These are phyloP conservation scores for Juglanconis sp. DNA, from an alignment of 2,329 filamentous ascomycete species.

Conservation along the genomic window DNA sequence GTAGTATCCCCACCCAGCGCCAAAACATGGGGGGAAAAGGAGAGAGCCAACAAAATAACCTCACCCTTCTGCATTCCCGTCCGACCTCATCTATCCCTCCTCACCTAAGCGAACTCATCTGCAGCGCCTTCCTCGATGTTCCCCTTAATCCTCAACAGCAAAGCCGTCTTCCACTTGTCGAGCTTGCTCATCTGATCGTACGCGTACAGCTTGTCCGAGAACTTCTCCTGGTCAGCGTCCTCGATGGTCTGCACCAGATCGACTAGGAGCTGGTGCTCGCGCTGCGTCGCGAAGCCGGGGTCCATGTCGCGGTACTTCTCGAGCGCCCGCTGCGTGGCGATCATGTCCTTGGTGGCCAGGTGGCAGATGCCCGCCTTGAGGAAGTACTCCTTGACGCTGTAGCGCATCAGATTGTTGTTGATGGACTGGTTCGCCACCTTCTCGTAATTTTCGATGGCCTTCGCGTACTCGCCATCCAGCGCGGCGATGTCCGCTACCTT, in stretches of 20 bases:
- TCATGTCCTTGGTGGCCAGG: conserved; percentile 68
- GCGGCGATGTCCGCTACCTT: conserved; percentile 89
- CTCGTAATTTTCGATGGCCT: conserved; percentile 78
- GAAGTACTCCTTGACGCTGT: conserved; percentile 93
- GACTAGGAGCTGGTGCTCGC: conserved; percentile 76
- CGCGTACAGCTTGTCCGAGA: conserved; percentile 81
- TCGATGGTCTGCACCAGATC: conserved; percentile 76
- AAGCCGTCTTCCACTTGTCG: conserved; percentile 94
- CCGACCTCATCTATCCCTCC: background rate
- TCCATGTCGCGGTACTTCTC: conserved; percentile 80
- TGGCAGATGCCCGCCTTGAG: conserved; percentile 93
- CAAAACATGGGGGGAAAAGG: background rate
- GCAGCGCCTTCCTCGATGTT: conserved; percentile 60
- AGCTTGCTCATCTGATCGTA: conserved; percentile 91
- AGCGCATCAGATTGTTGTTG: conserved; percentile 88
- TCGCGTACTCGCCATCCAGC: conserved; percentile 78
- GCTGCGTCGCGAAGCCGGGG: conserved; percentile 69
- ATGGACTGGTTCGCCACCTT: conserved; percentile 75
- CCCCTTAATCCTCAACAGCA: conserved; percentile 80
- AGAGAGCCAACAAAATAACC: background rate
- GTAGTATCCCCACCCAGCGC: background rate
- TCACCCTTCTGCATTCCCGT: no score
- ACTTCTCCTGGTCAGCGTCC: conserved; percentile 74
- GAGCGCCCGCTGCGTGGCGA: conserved; percentile 74
- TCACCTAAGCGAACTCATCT: conserved; percentile 33